Conservation (phyloP, 1,139 yeast species). For the Casaregolazyma lundiana region DNA sequence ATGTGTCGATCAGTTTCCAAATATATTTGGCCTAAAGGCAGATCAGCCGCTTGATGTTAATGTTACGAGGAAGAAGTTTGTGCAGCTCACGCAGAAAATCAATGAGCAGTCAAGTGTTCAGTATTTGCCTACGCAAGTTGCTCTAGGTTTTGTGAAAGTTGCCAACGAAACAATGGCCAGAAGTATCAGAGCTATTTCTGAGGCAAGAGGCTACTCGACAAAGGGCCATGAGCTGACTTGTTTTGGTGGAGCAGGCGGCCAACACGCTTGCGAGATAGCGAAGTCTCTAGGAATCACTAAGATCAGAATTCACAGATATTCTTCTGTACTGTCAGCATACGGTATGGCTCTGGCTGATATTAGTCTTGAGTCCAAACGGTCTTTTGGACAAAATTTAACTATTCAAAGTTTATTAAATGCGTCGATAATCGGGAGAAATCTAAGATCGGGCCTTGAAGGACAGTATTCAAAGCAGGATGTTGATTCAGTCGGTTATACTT, state of each 20-base stretch:
- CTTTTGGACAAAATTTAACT: slow-evolving; percentile 6
- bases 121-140: slow-evolving; percentile 32
- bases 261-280: slow-evolving; percentile 30
- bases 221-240: slow-evolving; percentile 29
- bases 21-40: slow-evolving; percentile 36
- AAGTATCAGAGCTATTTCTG: slow-evolving; percentile 33
- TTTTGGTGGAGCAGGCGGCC: slow-evolving; percentile 37
- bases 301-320: slow-evolving; percentile 31
- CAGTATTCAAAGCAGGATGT: too few species aligned
- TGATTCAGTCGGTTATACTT: not conserved
- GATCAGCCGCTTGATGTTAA: slow-evolving; percentile 33
- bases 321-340: slow-evolving; percentile 34
- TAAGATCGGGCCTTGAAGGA: slow-evolving; percentile 4
- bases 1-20: slow-evolving; percentile 35
- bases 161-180: slow-evolving; percentile 33
- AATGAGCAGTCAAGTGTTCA: slow-evolving; percentile 30
- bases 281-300: slow-evolving; percentile 26
- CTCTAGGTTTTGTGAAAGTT: slow-evolving; percentile 32
- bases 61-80: slow-evolving; percentile 28
- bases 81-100: slow-evolving; percentile 29
- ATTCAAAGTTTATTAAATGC: slow-evolving; percentile 4
- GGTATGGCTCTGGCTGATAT: slow-evolving; percentile 33
- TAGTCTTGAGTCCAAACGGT: slow-evolving; percentile 6
- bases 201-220: slow-evolving; percentile 29
- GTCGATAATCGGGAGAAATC: slow-evolving; percentile 1